phyloP scores from a whole-genome alignment of 2,329 filamentous ascomycete species.

The Talaromyces funiculosus region DNA sequence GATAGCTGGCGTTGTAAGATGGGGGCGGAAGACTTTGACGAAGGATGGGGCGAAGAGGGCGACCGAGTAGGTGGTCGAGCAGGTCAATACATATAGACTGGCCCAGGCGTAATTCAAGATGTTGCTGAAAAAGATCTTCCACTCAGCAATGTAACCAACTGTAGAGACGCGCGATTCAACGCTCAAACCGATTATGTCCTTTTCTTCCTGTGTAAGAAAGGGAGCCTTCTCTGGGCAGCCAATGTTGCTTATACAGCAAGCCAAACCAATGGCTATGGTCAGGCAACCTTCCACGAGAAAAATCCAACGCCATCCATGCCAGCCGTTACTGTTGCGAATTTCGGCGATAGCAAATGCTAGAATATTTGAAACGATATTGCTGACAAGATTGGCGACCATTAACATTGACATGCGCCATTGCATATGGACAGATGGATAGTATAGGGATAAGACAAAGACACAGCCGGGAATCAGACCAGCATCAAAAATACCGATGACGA shows the following conservation, averaged over 20 bases:
- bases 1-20: background rate
- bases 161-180: conserved; percentile 1
- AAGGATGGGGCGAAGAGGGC: conserved; percentile 2
- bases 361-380: conserved; percentile 4
- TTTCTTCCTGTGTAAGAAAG: background rate
- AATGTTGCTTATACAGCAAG: background rate
- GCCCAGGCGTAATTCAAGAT: conserved; percentile 2
- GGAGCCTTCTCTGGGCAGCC: background rate
- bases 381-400: conserved; percentile 6
- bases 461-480: conserved; percentile 6
- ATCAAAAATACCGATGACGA: conserved; percentile 1
- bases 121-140: conserved; percentile 1
- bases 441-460: conserved; percentile 1
- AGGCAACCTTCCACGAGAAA: conserved; percentile 4
- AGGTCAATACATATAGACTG: conserved; percentile 1
- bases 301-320: conserved; percentile 8
- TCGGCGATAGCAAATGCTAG: conserved; percentile 1
- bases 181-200: background rate
- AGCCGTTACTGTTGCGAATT: background rate
- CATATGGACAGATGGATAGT: conserved; percentile 4
- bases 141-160: background rate
- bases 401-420: conserved; percentile 9
- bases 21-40: background rate
- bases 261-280: background rate
- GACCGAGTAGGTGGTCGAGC: conserved; percentile 1